A percentile compares a stretch with the other conserved stretches of the same genome.
These are phyloP conservation scores for Pharnaceum exiguum DNA, from an alignment of 148 eudicot species.

Conservation along the genomic window DNA sequence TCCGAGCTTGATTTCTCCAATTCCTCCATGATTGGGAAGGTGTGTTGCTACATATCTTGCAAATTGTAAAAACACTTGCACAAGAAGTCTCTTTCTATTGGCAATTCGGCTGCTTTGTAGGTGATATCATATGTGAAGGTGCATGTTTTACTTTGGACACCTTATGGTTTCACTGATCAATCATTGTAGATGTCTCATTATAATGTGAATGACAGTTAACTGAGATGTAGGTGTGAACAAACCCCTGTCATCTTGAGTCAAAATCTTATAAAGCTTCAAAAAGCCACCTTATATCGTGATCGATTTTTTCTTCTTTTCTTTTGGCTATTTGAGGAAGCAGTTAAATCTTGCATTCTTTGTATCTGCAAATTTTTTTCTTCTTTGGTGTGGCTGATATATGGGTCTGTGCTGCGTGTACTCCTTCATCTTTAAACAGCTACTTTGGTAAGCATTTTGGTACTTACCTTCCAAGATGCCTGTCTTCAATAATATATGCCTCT, in stretches of 20 bases:
- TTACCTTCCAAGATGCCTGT: neutral
- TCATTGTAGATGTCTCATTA: neutral
- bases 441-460: neutral
- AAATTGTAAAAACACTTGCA: neutral
- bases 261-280: too few species aligned
- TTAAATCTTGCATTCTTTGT: too few species aligned
- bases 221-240: too few species aligned
- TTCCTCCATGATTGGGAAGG: conserved; percentile 82
- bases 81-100: too few species aligned
- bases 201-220: neutral
- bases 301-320: too few species aligned
- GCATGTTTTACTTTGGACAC: too few species aligned
- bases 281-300: too few species aligned
- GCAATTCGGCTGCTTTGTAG: too few species aligned
- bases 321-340: too few species aligned
- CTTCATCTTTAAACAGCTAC: neutral
- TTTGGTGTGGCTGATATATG: neutral
- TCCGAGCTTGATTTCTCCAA: conserved; percentile 79
- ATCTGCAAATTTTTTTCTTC: too few species aligned
- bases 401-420: neutral
- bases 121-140: too few species aligned
- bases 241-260: too few species aligned
- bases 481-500: conserved; percentile 21
- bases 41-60: conserved; percentile 23
- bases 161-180: neutral